Base-by-base conservation (phyloP, 192 early-diverging fungal species). In the Linderina pennispora region DNA sequence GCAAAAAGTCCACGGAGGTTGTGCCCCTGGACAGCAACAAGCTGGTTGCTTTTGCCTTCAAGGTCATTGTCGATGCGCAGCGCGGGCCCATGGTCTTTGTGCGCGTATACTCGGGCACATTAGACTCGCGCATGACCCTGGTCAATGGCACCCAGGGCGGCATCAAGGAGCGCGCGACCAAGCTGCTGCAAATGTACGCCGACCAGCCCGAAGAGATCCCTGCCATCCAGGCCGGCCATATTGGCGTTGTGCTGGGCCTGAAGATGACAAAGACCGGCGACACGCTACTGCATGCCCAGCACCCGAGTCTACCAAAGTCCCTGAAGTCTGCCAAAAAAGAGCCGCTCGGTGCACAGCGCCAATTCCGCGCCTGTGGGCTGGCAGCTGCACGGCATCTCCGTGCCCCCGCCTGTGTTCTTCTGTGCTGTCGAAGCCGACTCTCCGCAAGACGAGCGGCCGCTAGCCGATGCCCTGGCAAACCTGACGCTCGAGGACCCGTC, bases 11-110 rank as follows among this genome's bases (percentile, higher is more conserved):
- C 7, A 40, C 16, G 21, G 21, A 5, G 6, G 66, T 75, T 45
- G 45, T 60, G n/a, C 46, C 81, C 37, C 50, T 65, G 26, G 58
- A 62, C 20, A 75, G 55, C 21, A 83, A 78, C 3, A 64, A 70
- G 17, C 77, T 94, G 3, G 82, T 88, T 45, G 95, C 90, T 1
- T 66, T 98, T 41, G 95, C 95, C 0, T 98, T 98, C 76, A 98
- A 98, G 48, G 90, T 98, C 0, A 69, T 85, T 1, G 84, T 89
- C 35, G 90, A 96, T 55, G 58, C 80, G 9, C 75, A 84, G 40
- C 80, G 91, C n/a, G 95, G 93, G 2, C 79, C 88, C 13, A 74
- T 96, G 74, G 88, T 93, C 8, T 98, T 86, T 74, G 87, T 97
- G 18, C 76, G 92, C 0, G 87, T 94, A 3, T 97, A 94, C 51